Conservation (phyloP, 768 basidiomycete species). For the Tylopilus vinaceipallidus region DNA sequence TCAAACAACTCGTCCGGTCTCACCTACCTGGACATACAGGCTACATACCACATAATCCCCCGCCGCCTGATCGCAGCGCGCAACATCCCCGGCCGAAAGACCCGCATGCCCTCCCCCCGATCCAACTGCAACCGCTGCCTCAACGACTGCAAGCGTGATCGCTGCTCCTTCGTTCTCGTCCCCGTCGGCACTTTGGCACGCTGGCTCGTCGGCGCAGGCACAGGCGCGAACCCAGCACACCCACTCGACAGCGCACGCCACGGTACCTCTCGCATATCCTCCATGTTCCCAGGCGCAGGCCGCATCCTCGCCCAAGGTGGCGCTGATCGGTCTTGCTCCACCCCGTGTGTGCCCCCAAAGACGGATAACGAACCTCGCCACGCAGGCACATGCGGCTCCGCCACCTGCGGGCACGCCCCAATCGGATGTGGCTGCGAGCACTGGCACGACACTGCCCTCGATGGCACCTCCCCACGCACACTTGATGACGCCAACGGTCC, state of each 20-base stretch:
- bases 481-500: constrained; percentile 16
- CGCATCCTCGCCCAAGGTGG: too few relatives aligned
- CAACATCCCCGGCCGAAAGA: constrained; percentile 25
- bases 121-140: constrained; percentile 32
- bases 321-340: too few relatives aligned
- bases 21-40: too few relatives aligned
- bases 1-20: constrained; percentile 75
- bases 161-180: constrained; percentile 18
- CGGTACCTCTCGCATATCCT: constrained; percentile 20
- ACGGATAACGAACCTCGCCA: constrained; percentile 6
- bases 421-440: constrained; percentile 25
- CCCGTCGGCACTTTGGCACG: too few relatives aligned
- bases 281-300: too few relatives aligned
- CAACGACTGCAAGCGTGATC: constrained; percentile 23
- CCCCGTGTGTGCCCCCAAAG: neutral
- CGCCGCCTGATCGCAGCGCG: constrained; percentile 22
- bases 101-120: constrained; percentile 20
- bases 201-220: too few relatives aligned
- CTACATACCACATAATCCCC: constrained; percentile 50
- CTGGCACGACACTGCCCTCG: constrained; percentile 15
- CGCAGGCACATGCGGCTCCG: constrained; percentile 5
- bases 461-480: constrained; percentile 1
- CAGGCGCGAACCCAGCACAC: neutral
- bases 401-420: constrained; percentile 23
- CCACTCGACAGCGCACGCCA: constrained; percentile 27